Percentiles rank a stretch among this genome's conserved stretches.
Conservation (phyloP, 352 stramenopile genomes). For the Globisporangium ultimum region DNA sequence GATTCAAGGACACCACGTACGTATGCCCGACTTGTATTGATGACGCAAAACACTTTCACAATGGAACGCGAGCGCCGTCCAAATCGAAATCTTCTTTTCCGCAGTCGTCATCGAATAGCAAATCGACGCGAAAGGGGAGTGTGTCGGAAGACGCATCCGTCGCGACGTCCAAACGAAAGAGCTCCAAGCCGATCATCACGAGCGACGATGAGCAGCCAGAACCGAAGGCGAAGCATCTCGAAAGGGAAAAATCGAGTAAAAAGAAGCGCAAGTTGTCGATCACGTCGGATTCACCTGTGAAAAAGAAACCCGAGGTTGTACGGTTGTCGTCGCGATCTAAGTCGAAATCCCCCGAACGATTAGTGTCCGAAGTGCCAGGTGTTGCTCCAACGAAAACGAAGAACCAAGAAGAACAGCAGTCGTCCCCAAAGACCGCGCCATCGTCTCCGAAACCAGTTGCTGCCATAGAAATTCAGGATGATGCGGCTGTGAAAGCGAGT, state of each 20-base stretch:
- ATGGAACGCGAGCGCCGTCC: slow-evolving; percentile 42
- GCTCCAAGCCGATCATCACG: slow-evolving; percentile 24
- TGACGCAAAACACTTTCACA: slow-evolving; percentile 70
- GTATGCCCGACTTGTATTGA: slow-evolving; percentile 80
- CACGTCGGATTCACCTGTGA: slow-evolving; percentile 16
- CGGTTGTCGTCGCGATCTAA: slow-evolving; percentile 8
- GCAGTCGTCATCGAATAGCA: slow-evolving; percentile 5
- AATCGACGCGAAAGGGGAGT: slow-evolving; percentile 15
- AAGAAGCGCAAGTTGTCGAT: slow-evolving; percentile 47
- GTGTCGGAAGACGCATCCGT: slow-evolving; percentile 14
- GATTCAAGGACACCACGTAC: slow-evolving; percentile 86
- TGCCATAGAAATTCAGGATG: too few species aligned
- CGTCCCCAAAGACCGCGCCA: too few species aligned
- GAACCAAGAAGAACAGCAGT: not conserved
- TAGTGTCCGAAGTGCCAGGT: not conserved
- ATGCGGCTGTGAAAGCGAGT: too few species aligned
- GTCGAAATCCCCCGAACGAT: not conserved
- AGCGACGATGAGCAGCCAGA: slow-evolving; percentile 32
- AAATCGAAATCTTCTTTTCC: slow-evolving; percentile 32
- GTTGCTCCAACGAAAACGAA: not conserved
- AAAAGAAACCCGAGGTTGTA: slow-evolving; percentile 19
- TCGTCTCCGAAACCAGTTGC: too few species aligned
- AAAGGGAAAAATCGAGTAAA: slow-evolving; percentile 17
- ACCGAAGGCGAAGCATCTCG: slow-evolving; percentile 1
- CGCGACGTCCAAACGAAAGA: slow-evolving; percentile 21